A percentile compares a stretch with the other conserved stretches of the same genome.
Evolutionary conservation across 163 green algal species (phyloP).

Genomic region (Scenedesmus sp.): DNA sequence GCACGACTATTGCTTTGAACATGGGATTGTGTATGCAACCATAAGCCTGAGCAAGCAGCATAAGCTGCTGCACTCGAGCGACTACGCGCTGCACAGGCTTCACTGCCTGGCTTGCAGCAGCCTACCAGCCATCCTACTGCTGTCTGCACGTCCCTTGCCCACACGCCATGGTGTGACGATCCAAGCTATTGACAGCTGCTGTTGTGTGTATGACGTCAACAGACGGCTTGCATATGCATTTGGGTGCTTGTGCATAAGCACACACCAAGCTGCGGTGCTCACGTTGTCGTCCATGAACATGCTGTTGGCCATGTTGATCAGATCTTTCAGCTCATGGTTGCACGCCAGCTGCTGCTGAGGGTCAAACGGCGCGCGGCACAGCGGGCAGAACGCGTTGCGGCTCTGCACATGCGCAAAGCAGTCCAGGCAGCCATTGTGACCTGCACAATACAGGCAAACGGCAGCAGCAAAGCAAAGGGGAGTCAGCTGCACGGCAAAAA

Average conservation of each 20-base stretch:
- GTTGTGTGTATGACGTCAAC: no score
- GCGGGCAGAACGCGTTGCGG: slow-evolving; percentile 71
- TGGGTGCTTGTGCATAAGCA: not conserved
- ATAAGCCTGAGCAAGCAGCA: not conserved
- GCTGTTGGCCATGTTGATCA: slow-evolving; percentile 70
- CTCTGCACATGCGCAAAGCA: slow-evolving; percentile 73
- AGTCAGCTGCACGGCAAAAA: not conserved
- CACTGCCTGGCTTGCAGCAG: no score
- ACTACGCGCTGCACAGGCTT: no score
- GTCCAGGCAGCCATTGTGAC: slow-evolving; percentile 81
- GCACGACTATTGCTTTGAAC: not conserved
- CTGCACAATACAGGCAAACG: slow-evolving; percentile 54
- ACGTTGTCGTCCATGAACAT: slow-evolving; percentile 60
- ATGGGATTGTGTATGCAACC: not conserved
- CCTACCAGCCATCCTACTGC: no score
- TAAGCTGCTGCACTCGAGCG: not conserved
- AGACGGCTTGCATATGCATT: no score
- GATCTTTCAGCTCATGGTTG: slow-evolving; percentile 78
- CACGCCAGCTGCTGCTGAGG: slow-evolving; percentile 52
- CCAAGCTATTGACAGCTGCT: no score
- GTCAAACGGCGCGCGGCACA: slow-evolving; percentile 74
- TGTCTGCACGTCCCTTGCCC: no score
- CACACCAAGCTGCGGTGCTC: not conserved
- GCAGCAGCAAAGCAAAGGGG: not conserved
- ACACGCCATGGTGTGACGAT: no score